phyloP scores from a whole-genome alignment of 768 basidiomycete genomes.

The Gelatoporia subvermispora region DNA sequence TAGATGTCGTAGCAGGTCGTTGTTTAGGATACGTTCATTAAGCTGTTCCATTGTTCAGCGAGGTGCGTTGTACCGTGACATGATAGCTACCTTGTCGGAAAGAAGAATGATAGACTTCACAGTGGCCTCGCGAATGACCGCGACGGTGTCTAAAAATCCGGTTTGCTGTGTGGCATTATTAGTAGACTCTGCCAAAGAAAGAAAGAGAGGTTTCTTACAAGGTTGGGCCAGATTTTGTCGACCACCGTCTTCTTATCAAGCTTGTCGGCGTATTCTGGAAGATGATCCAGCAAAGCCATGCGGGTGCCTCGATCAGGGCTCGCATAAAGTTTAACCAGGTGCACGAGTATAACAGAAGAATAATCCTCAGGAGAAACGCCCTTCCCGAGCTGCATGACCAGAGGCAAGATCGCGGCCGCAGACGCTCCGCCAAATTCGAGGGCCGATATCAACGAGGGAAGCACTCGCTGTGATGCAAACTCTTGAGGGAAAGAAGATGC shows the following conservation, averaged over 20 bases:
- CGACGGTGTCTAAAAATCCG: constrained; percentile 92
- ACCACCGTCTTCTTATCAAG: constrained; percentile 80
- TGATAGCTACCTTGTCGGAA: constrained; percentile 67
- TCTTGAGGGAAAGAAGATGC: constrained; percentile 78
- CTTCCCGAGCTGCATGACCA: constrained; percentile 77
- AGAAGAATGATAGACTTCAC: constrained; percentile 82
- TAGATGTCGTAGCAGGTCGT: constrained; percentile 88
- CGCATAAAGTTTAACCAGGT: constrained; percentile 78
- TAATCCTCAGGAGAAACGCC: constrained; percentile 71
- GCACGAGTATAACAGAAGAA: constrained; percentile 57
- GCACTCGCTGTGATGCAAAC: constrained; percentile 79
- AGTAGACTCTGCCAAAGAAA: neutral
- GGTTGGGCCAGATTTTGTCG: constrained; percentile 89
- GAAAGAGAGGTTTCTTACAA: constrained; percentile 46
- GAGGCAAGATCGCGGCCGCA: constrained; percentile 73
- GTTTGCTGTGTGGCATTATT: constrained; percentile 59
- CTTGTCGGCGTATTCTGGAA: constrained; percentile 81
- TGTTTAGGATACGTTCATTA: constrained; percentile 89
- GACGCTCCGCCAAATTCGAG: constrained; percentile 72
- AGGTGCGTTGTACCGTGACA: neutral
- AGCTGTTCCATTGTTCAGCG: constrained; percentile 43
- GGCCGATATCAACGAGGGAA: constrained; percentile 79
- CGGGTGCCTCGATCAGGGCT: constrained; percentile 91
- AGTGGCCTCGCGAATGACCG: constrained; percentile 91
- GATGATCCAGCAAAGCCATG: constrained; percentile 87